These are phyloP conservation scores for Kwoniella sp. DNA, from an alignment of 768 basidiomycete species.

Conservation along the genomic window DNA sequence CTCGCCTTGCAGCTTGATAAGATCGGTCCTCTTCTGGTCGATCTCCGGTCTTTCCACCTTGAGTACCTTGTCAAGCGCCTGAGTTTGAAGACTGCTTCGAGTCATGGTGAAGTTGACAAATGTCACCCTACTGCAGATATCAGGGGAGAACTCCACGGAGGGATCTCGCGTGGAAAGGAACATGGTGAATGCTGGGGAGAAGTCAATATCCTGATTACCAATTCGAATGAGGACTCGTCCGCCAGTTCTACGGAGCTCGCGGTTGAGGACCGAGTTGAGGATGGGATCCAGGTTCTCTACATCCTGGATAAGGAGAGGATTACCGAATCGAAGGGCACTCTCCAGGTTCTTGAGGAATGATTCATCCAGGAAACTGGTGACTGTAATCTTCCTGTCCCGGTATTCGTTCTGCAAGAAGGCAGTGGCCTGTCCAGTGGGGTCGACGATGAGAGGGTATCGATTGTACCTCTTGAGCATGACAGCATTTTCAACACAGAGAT, in stretches of 20 bases:
- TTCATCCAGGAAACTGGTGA: slow-evolving; percentile 97
- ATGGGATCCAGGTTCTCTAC: slow-evolving; percentile 98
- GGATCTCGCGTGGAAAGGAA: slow-evolving; percentile 97
- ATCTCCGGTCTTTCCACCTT: slow-evolving; percentile 97
- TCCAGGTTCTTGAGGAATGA: slow-evolving; percentile 98
- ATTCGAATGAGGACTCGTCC: slow-evolving; percentile 95
- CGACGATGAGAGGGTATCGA: slow-evolving; percentile 95
- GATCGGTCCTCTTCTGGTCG: slow-evolving; percentile 89
- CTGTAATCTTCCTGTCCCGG: slow-evolving; percentile 92
- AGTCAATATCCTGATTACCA: slow-evolving; percentile 97
- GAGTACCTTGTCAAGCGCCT: slow-evolving; percentile 94
- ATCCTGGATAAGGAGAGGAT: slow-evolving; percentile 94
- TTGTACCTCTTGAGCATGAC: slow-evolving; percentile 98
- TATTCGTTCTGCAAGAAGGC: slow-evolving; percentile 92
- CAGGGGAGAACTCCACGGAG: slow-evolving; percentile 95
- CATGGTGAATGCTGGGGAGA: slow-evolving; percentile 99
- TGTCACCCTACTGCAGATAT: slow-evolving; percentile 95
- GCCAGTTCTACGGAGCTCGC: slow-evolving; percentile 91
- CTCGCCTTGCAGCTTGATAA: slow-evolving; percentile 98
- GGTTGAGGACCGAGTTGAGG: slow-evolving; percentile 94
- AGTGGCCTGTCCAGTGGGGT: slow-evolving; percentile 96
- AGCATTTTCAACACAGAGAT: slow-evolving; percentile 96
- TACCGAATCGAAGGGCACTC: slow-evolving; percentile 97
- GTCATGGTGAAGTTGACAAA: slow-evolving; percentile 99
- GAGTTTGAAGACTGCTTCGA: slow-evolving; percentile 94